Percentiles rank a stretch among this genome's conserved stretches.
Evolutionary conservation across 2,329 filamentous ascomycete genomes (phyloP).

Genomic region (Alternaria ethzedia): DNA sequence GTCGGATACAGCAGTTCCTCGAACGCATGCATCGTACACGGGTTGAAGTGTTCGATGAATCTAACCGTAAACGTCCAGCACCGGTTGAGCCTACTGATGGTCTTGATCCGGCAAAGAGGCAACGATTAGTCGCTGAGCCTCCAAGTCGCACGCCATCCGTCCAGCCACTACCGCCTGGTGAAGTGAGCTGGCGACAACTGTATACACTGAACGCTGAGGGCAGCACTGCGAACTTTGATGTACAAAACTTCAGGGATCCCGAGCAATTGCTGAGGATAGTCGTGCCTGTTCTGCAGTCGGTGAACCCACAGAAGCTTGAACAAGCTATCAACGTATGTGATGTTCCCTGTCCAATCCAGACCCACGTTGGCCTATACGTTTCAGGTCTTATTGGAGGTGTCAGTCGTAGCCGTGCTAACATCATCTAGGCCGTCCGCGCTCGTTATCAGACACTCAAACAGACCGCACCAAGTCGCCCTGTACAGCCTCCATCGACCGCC

Average conservation of each 20-base stretch:
- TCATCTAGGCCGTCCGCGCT: conserved; percentile 47
- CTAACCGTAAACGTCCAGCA: conserved; percentile 76
- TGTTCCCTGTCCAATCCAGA: background rate
- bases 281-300: conserved; percentile 75
- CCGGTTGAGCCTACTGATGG: conserved; percentile 74
- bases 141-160: conserved; percentile 58
- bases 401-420: conserved; percentile 20
- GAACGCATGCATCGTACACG: conserved; percentile 81
- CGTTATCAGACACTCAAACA: conserved; percentile 50
- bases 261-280: conserved; percentile 80
- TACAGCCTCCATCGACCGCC: conserved; percentile 36
- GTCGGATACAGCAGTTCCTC: conserved; percentile 84
- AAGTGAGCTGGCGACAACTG: conserved; percentile 79
- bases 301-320: conserved; percentile 72
- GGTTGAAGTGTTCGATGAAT: conserved; percentile 79
- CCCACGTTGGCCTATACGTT: background rate
- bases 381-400: background rate
- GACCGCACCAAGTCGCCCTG: conserved; percentile 27
- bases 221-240: conserved; percentile 80
- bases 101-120: conserved; percentile 80
- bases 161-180: conserved; percentile 75
- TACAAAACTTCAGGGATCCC: conserved; percentile 73
- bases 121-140: conserved; percentile 67
- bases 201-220: conserved; percentile 83
- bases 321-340: conserved; percentile 73